These are phyloP conservation scores for Cryptococcus sp. DNA, from an alignment of 1,284 basidiomycete species.

Conservation along the genomic window DNA sequence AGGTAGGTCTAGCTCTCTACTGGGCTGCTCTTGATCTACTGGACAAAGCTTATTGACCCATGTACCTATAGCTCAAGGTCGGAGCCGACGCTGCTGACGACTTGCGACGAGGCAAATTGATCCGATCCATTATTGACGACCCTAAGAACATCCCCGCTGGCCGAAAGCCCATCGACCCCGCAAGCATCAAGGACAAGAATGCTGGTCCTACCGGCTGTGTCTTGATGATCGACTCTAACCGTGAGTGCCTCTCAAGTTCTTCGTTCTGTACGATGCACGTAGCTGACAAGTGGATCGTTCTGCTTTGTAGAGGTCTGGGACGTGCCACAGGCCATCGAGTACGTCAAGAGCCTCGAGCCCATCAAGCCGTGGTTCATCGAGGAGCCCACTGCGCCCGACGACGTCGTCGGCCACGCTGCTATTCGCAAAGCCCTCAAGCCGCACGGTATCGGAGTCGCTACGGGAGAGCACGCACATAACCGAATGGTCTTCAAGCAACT, in stretches of 20 bases:
- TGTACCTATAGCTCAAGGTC: conserved; percentile 72
- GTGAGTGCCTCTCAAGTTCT: conserved; percentile 50
- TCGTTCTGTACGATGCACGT: background rate
- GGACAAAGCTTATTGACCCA: background rate
- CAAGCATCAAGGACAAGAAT: conserved; percentile 77
- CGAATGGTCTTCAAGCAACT: conserved; percentile 97
- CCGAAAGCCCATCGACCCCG: conserved; percentile 63
- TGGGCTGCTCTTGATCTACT: background rate
- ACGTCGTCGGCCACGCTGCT: conserved; percentile 62
- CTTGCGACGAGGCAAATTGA: conserved; percentile 79
- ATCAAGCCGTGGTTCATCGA: conserved; percentile 98
- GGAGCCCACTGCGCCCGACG: conserved; percentile 91
- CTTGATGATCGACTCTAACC: conserved; percentile 96
- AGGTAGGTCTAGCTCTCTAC: conserved; percentile 50
- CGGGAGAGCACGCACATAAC: conserved; percentile 94
- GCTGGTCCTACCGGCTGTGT: conserved; percentile 91
- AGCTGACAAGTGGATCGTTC: background rate
- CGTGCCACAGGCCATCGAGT: conserved; percentile 87
- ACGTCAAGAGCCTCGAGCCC: conserved; percentile 75
- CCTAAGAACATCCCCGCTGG: conserved; percentile 57
- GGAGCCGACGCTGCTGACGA: conserved; percentile 80
- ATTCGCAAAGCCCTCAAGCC: conserved; percentile 66
- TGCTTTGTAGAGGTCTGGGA: conserved; percentile 72
- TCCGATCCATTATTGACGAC: conserved; percentile 92
- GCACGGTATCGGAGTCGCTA: conserved; percentile 86